A percentile compares a stretch with the other conserved stretches of the same genome.
Evolutionary conservation across 2,329 filamentous ascomycete genomes (phyloP).

Genomic region (Balansia obtecta): DNA sequence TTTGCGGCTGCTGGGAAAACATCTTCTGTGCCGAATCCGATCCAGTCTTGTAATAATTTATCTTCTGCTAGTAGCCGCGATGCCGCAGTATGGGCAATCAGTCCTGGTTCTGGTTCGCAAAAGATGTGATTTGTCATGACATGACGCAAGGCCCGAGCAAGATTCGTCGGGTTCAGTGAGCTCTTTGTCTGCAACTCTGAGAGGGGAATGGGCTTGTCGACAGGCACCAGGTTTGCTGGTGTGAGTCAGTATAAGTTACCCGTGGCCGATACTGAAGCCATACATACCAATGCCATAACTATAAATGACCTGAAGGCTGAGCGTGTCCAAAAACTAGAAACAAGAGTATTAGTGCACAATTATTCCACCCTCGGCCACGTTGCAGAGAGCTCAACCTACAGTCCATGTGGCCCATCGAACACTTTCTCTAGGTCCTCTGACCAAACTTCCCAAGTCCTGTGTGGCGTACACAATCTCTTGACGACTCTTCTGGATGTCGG

Average conservation of each 20-base stretch:
- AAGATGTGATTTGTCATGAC: slow-evolving; percentile 47
- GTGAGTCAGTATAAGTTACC: background rate
- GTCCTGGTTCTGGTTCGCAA: slow-evolving; percentile 33
- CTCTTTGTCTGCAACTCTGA: slow-evolving; percentile 32
- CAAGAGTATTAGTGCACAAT: background rate
- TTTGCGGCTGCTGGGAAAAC: slow-evolving; percentile 36
- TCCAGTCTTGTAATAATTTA: slow-evolving; percentile 36
- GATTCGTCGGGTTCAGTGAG: slow-evolving; percentile 33
- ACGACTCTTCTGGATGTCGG: slow-evolving; percentile 31
- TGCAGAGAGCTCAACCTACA: slow-evolving; percentile 22
- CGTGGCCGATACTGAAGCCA: background rate
- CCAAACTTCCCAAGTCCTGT: slow-evolving; percentile 33
- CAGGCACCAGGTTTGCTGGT: slow-evolving; percentile 37
- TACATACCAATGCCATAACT: slow-evolving; percentile 33
- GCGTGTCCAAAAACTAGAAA: slow-evolving; percentile 33
- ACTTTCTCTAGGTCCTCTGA: slow-evolving; percentile 37
- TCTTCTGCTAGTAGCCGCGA: slow-evolving; percentile 40
- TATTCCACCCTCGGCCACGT: background rate
- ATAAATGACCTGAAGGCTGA: slow-evolving; percentile 38
- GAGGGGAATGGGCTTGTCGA: slow-evolving; percentile 31
- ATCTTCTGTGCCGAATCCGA: slow-evolving; percentile 42
- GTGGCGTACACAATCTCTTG: slow-evolving; percentile 36
- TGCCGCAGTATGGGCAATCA: slow-evolving; percentile 42
- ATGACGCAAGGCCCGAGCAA: slow-evolving; percentile 39
- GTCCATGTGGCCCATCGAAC: slow-evolving; percentile 40